Percentiles rank a stretch among this genome's conserved stretches.
Conservation (phyloP, 805 yeast genomes). For the Metschnikowia picachoensis region DNA sequence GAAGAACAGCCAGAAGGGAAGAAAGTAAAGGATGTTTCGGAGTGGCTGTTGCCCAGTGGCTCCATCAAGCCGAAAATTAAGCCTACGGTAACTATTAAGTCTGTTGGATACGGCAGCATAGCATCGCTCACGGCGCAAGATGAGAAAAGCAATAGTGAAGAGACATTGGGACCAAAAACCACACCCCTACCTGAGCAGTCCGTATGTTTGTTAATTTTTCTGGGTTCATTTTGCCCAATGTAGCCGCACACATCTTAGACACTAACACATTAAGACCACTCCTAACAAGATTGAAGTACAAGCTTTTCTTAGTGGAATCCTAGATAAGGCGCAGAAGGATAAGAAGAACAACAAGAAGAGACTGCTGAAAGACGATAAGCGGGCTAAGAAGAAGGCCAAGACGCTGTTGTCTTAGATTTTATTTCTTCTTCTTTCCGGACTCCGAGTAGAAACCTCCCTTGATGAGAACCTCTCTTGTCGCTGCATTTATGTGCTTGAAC, state of each 20-base stretch:
- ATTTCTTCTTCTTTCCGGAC: slow-evolving; percentile 10
- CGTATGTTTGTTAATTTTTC: neutral
- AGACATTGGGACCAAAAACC: neutral
- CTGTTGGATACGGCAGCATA: slow-evolving; percentile 42
- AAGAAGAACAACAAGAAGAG: slow-evolving; percentile 7
- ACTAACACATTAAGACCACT: neutral
- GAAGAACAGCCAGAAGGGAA: slow-evolving; percentile 25
- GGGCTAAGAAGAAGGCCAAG: slow-evolving; percentile 7
- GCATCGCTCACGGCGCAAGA: slow-evolving; percentile 12
- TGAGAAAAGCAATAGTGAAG: slow-evolving; percentile 1
- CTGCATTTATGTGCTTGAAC: slow-evolving; percentile 87
- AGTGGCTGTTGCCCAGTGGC: slow-evolving; percentile 44
- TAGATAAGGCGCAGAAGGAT: slow-evolving; percentile 11
- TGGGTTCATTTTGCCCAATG: neutral
- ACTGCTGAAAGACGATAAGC: slow-evolving; percentile 2
- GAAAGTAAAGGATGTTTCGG: slow-evolving; percentile 47
- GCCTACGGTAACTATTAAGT: slow-evolving; percentile 21
- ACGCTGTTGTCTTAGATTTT: slow-evolving; percentile 5
- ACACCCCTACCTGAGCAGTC: neutral
- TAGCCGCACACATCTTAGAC: neutral
- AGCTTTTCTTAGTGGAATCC: slow-evolving; percentile 13
- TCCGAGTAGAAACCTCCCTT: slow-evolving; percentile 49
- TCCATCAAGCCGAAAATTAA: slow-evolving; percentile 24
- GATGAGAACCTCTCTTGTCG: slow-evolving; percentile 80
- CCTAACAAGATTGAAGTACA: slow-evolving; percentile 10